Base-by-base conservation (phyloP, 371 early-diverging fungal species). In the Mucor saturninus region DNA sequence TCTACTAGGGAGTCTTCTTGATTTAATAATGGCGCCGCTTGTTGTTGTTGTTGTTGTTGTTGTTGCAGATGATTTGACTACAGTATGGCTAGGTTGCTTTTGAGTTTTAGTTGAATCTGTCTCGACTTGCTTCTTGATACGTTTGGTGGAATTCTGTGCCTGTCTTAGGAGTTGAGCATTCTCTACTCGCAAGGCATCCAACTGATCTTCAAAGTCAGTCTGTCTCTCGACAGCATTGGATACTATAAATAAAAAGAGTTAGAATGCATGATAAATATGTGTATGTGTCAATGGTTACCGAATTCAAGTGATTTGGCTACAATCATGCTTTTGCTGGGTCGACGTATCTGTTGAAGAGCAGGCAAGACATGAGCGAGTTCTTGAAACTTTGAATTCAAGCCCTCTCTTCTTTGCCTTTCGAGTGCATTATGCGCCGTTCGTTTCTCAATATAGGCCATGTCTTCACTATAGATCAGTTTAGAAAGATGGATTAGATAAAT, bases 361-460 rank as follows among this genome's bases (percentile, higher is more conserved):
- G 92, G 93, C 26, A 93, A 66, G 15, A 88, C 85, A 69, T 86
- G 84, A 13, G 93, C 93, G 32, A 93, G 78, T 43, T 93, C 90
- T 73, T 89, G 91, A 69, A 93, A 91, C 59, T 88, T 86, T 38
- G 75, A 74, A 67, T 91, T 91, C 32, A 93, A 79, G 9, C 83
- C 86, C 75, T 93, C 93, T 51, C 93, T 85, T 57, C 92, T 80
- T 57, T 91, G 91, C 10, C 93, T 80, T 71, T 93, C 93, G 31
- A 91, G 80, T 11, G 91, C 91, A 66, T 93, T 93, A 70, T 93
- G 93, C 26, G 84, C 90, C 14, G 89, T 88, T 54, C 91, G 77
- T 56, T 86, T 84, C 65, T 88, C 86, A 11, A 59, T 49, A 32
- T 69, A 58, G 1, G 61, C 61, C 53, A 61, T 61, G 37, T 61